Conservation (phyloP, 2,329 filamentous ascomycete species). For the Monilinia vaccinii-corymbosi region DNA sequence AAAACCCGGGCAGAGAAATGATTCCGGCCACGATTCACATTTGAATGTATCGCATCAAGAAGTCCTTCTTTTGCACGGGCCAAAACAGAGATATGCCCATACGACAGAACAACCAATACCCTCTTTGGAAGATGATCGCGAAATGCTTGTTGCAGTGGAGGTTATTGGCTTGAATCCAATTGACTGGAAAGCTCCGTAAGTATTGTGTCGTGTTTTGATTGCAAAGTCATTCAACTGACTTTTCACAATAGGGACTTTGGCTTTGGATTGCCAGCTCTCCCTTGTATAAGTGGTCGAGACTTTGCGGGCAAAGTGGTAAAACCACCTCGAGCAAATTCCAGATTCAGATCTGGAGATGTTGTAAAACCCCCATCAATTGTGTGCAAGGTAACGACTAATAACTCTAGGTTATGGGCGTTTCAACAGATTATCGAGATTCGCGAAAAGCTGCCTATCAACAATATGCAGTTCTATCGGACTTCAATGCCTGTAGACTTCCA, state of each 20-base stretch:
- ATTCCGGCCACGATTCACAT: neutral
- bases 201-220: conserved; percentile 47
- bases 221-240: neutral
- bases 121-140: conserved; percentile 40
- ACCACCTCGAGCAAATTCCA: conserved; percentile 32
- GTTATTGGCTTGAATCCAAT: conserved; percentile 63
- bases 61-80: conserved; percentile 41
- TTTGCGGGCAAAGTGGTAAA: conserved; percentile 55
- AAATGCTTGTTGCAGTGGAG: conserved; percentile 54
- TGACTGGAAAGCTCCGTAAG: conserved; percentile 70
- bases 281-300: conserved; percentile 37
- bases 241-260: conserved; percentile 25
- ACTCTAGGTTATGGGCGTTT: conserved; percentile 29
- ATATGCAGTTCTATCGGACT: conserved; percentile 43
- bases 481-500: conserved; percentile 27
- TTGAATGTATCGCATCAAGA: conserved; percentile 31
- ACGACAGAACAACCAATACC: conserved; percentile 39
- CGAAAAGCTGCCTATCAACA: conserved; percentile 28
- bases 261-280: conserved; percentile 25
- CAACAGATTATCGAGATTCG: conserved; percentile 28
- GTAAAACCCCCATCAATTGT: conserved; percentile 26
- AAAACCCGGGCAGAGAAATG: neutral
- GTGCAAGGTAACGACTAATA: conserved; percentile 22
- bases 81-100: conserved; percentile 41
- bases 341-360: conserved; percentile 48